These are phyloP conservation scores for Tieghemiomyces parasiticus DNA, from an alignment of 192 early-diverging fungal genomes.

Conservation along the genomic window DNA sequence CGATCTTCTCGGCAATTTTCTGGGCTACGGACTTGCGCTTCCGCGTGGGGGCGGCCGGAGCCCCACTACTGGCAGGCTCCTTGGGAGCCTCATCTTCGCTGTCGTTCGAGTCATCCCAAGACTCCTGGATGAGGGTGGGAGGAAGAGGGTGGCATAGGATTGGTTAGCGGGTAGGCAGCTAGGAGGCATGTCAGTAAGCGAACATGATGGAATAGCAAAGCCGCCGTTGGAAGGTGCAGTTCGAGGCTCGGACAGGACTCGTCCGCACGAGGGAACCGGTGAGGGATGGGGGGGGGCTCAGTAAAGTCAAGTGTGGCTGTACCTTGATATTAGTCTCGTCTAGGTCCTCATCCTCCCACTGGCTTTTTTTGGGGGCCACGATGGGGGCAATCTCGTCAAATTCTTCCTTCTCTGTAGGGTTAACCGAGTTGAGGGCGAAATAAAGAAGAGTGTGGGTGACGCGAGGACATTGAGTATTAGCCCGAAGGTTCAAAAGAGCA, in stretches of 20 bases:
- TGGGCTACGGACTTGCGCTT: constrained; percentile 36
- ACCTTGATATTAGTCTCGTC: constrained; percentile 40
- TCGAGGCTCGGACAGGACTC: too few relatives aligned
- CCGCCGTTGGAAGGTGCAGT: too few relatives aligned
- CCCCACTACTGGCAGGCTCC: constrained; percentile 24
- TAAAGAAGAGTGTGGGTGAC: too few relatives aligned
- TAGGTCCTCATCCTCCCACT: constrained; percentile 52
- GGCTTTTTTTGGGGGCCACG: constrained; percentile 20
- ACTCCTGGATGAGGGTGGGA: constrained; percentile 17
- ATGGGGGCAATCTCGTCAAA: constrained; percentile 8
- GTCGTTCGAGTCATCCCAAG: constrained; percentile 45
- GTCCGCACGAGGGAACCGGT: too few relatives aligned
- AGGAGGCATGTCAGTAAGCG: too few relatives aligned
- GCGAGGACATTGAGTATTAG: too few relatives aligned
- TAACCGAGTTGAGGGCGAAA: too few relatives aligned
- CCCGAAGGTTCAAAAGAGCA: too few relatives aligned
- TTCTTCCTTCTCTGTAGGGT: constrained; percentile 14
- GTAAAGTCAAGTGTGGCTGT: too few relatives aligned
- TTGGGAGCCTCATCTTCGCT: constrained; percentile 35
- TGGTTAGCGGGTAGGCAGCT: too few relatives aligned
- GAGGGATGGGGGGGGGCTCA: too few relatives aligned
- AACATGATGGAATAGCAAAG: too few relatives aligned
- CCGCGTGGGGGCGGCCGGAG: constrained; percentile 23
- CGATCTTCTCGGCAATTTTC: constrained; percentile 44
- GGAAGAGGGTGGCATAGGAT: background rate